Percentiles rank a stretch among this genome's conserved stretches.
phyloP scores from a whole-genome alignment of 2,329 filamentous ascomycete genomes.

The Penicillium frequentans region DNA sequence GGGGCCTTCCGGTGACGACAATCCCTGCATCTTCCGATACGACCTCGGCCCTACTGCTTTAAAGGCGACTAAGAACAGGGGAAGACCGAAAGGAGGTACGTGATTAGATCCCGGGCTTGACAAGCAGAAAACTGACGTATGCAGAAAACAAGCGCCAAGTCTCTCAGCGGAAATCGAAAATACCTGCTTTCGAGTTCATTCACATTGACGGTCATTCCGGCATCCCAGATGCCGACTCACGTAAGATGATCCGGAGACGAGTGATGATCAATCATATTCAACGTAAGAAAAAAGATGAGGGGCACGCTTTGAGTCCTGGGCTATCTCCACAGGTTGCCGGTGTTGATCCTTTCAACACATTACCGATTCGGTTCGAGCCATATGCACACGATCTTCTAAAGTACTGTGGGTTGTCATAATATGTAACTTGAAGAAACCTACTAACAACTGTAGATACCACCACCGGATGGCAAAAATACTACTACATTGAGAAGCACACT shows the following conservation, averaged over 20 bases:
- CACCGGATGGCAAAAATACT: conserved; percentile 1
- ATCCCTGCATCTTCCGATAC: conserved; percentile 1
- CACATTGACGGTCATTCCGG: background rate
- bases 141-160: background rate
- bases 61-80: background rate
- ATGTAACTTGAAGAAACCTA: background rate
- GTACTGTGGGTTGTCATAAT: background rate
- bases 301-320: background rate
- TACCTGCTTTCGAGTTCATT: background rate
- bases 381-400: background rate
- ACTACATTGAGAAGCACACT: background rate
- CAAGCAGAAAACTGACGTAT: background rate
- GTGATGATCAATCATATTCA: conserved; percentile 1
- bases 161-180: background rate
- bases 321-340: background rate
- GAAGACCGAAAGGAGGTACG: conserved; percentile 1
- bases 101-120: background rate
- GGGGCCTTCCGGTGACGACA: background rate
- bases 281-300: background rate
- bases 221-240: background rate
- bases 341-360: conserved; percentile 1
- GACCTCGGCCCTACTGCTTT: background rate
- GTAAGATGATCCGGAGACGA: background rate
- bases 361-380: background rate
- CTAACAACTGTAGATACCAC: background rate